Conservation (phyloP, 2,329 filamentous ascomycete genomes). For the Colletotrichum gloeosporioides region DNA sequence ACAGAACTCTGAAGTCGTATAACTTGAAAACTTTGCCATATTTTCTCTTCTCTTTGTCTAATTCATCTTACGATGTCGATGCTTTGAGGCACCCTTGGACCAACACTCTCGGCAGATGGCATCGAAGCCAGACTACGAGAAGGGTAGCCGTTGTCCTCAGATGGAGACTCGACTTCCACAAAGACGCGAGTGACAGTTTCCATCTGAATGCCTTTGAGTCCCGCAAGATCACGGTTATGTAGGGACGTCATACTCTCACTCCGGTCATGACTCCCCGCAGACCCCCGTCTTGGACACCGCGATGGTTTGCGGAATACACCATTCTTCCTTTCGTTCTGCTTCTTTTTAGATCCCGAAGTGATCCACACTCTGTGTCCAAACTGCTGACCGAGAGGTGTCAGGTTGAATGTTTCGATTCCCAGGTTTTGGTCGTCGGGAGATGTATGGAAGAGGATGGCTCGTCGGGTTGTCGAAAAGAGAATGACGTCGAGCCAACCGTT, state of each 20-base stretch:
- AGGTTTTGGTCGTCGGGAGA: conserved; percentile 6
- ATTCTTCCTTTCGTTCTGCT: not conserved
- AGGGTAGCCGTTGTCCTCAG: conserved; percentile 24
- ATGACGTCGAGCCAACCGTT: conserved; percentile 52
- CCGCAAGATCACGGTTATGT: not conserved
- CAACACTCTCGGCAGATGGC: not conserved
- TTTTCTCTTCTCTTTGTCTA: not conserved
- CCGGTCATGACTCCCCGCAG: not conserved
- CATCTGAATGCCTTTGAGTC: conserved; percentile 42
- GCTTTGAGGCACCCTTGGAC: not conserved
- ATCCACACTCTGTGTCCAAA: conserved; percentile 15
- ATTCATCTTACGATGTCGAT: not conserved
- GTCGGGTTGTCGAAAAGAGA: conserved; percentile 42
- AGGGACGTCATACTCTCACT: conserved; percentile 11
- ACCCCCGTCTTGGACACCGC: not conserved
- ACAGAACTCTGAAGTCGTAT: not conserved
- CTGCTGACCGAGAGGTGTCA: not conserved
- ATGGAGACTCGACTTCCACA: conserved; percentile 33
- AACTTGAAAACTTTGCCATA: not conserved
- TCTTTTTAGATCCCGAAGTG: not conserved
- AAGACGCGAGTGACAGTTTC: conserved; percentile 48
- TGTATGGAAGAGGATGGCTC: conserved; percentile 35
- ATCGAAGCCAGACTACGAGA: not conserved
- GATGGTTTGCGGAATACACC: not conserved
- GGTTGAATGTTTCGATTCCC: conserved; percentile 1